These are phyloP conservation scores for Hyphopichia homilentoma DNA, from an alignment of 805 yeast species.

Conservation along the genomic window DNA sequence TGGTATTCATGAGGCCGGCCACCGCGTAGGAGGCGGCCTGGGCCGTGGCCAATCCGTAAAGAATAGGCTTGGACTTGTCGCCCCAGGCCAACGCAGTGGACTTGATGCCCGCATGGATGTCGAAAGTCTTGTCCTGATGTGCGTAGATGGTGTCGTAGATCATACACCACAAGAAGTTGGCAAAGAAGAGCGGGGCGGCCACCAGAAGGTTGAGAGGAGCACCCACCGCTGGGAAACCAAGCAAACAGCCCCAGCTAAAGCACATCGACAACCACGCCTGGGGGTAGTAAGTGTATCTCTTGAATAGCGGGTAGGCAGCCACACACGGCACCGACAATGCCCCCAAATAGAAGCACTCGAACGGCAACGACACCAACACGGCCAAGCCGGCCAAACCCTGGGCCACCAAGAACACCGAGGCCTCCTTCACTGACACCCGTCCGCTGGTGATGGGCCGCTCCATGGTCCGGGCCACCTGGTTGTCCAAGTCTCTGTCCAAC, in stretches of 20 bases:
- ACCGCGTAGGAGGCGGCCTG: conserved; percentile 62
- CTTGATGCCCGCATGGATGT: conserved; percentile 85
- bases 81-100: conserved; percentile 98
- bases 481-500: conserved; percentile 77
- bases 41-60: conserved; percentile 57
- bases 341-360: conserved; percentile 78
- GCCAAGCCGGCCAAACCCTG: conserved; percentile 74
- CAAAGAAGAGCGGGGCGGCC: conserved; percentile 71
- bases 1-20: conserved; percentile 72
- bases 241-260: conserved; percentile 90
- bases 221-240: conserved; percentile 97
- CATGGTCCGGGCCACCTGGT: conserved; percentile 80
- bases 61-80: conserved; percentile 63
- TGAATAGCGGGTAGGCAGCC: conserved; percentile 86
- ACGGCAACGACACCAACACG: conserved; percentile 69
- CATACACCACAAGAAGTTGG: conserved; percentile 91
- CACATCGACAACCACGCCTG: conserved; percentile 78
- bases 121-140: conserved; percentile 92
- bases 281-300: conserved; percentile 93
- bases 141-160: conserved; percentile 95
- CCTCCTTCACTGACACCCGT: conserved; percentile 66
- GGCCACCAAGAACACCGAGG: conserved; percentile 63
- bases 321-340: conserved; percentile 77
- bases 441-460: conserved; percentile 94
- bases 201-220: conserved; percentile 67